These are phyloP conservation scores for Exophiala oligosperma DNA, from an alignment of 2,329 filamentous ascomycete species.

Conservation along the genomic window DNA sequence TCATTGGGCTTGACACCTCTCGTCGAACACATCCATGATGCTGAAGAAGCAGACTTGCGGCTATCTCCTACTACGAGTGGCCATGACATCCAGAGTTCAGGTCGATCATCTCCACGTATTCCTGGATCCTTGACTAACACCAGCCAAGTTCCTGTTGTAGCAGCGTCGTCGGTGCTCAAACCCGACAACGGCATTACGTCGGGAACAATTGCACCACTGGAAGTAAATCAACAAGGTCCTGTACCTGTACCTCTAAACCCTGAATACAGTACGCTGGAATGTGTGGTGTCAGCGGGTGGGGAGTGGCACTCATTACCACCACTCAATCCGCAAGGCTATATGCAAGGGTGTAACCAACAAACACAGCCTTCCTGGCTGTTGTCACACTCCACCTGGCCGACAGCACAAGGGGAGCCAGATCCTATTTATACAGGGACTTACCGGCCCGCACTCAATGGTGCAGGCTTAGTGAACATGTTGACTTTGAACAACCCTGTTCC, in stretches of 20 bases:
- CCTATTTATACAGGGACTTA: neutral
- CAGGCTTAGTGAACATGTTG: neutral
- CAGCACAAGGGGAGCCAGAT: constrained; percentile 1
- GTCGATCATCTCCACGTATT: no score
- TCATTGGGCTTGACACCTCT: no score
- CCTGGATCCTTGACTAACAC: no score
- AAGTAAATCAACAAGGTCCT: neutral
- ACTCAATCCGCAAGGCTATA: constrained; percentile 5
- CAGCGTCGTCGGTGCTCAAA: constrained; percentile 2
- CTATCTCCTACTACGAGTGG: no score
- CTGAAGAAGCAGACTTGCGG: no score
- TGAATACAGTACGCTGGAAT: constrained; percentile 21
- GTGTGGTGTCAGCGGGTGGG: constrained; percentile 8
- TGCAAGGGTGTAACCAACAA: constrained; percentile 3
- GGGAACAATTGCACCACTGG: neutral
- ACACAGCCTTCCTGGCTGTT: neutral
- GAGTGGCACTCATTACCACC: constrained; percentile 8
- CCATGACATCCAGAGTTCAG: no score
- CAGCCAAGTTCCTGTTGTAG: neutral
- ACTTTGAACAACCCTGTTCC: neutral
- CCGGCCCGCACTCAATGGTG: no score
- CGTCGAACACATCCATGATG: no score
- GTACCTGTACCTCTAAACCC: constrained; percentile 19
- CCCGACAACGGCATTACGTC: constrained; percentile 5
- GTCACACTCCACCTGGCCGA: neutral